Conservation (phyloP, 495 filamentous ascomycete genomes). For the Geoglossum glabrum region DNA sequence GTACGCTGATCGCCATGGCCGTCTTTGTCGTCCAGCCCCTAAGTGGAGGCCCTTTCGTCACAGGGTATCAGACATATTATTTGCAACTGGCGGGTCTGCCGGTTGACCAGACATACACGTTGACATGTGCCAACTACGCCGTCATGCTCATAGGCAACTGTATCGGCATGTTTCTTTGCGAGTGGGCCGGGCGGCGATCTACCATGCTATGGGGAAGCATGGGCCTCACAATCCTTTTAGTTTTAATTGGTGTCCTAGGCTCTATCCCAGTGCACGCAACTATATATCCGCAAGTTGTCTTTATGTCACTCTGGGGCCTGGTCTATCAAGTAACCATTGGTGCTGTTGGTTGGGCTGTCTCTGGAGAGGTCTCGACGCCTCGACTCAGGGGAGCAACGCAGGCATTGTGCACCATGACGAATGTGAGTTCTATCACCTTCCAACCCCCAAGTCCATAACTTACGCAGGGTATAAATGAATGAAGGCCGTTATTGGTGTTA, state of each 20-base stretch:
- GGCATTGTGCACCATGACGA: background rate
- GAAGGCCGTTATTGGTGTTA: constrained; percentile 2
- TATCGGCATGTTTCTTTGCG: background rate
- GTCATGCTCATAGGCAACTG: background rate
- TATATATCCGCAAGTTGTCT: background rate
- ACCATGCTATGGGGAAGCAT: background rate
- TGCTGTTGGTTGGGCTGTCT: background rate
- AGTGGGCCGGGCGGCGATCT: background rate
- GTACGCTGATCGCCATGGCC: constrained; percentile 28
- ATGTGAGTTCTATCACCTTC: background rate
- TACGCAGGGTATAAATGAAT: background rate
- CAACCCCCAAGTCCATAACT: too few relatives aligned
- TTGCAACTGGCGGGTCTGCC: constrained; percentile 13
- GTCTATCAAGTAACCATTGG: background rate
- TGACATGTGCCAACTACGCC: background rate
- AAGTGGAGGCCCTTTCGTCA: constrained; percentile 16
- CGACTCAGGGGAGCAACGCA: background rate
- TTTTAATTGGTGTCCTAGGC: background rate
- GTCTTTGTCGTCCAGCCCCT: constrained; percentile 22
- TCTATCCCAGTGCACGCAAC: background rate
- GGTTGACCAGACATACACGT: background rate
- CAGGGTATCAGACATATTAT: constrained; percentile 12
- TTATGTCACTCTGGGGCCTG: background rate
- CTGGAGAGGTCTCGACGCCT: background rate
- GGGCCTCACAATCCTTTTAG: background rate